A percentile compares a stretch with the other conserved stretches of the same genome.
These are phyloP conservation scores for Apophysomyces ossiformis DNA, from an alignment of 371 early-diverging fungal genomes.

Conservation along the genomic window DNA sequence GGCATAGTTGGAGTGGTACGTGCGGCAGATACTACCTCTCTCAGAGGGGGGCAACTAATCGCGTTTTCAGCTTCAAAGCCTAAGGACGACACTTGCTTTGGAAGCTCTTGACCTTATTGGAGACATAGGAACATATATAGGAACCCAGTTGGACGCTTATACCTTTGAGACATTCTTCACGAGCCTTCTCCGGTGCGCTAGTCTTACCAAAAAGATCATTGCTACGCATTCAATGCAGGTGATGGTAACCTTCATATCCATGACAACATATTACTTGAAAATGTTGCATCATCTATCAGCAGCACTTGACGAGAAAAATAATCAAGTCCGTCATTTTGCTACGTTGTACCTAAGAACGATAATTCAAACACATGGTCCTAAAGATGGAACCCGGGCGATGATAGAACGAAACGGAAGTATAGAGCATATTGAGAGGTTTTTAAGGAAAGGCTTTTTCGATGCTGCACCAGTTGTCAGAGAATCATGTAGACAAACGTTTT, in stretches of 20 bases:
- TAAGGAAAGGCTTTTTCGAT: conserved; percentile 27
- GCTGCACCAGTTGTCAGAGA: conserved; percentile 30
- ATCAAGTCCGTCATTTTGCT: conserved; percentile 26
- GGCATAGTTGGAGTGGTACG: neutral
- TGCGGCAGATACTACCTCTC: neutral
- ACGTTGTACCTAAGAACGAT: conserved; percentile 15
- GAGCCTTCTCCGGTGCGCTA: conserved; percentile 32
- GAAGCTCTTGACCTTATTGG: conserved; percentile 29
- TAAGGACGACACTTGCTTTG: conserved; percentile 34
- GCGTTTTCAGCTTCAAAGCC: conserved; percentile 33
- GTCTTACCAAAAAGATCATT: conserved; percentile 32
- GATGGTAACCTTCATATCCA: conserved; percentile 23
- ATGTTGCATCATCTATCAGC: conserved; percentile 22
- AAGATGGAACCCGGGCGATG: neutral
- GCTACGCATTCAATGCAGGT: conserved; percentile 19
- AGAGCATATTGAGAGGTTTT: conserved; percentile 14
- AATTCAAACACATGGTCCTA: conserved; percentile 22
- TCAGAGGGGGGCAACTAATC: neutral
- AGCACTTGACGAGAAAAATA: conserved; percentile 22
- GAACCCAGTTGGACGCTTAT: conserved; percentile 26
- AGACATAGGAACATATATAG: conserved; percentile 27
- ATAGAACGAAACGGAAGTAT: conserved; percentile 19
- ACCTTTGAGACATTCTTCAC: conserved; percentile 30
- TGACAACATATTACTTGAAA: conserved; percentile 29
- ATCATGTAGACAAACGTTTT: conserved; percentile 17